A percentile compares a stretch with the other conserved stretches of the same genome.
Conservation (phyloP, 495 filamentous ascomycete genomes). For the Penicillium bialowiezense region DNA sequence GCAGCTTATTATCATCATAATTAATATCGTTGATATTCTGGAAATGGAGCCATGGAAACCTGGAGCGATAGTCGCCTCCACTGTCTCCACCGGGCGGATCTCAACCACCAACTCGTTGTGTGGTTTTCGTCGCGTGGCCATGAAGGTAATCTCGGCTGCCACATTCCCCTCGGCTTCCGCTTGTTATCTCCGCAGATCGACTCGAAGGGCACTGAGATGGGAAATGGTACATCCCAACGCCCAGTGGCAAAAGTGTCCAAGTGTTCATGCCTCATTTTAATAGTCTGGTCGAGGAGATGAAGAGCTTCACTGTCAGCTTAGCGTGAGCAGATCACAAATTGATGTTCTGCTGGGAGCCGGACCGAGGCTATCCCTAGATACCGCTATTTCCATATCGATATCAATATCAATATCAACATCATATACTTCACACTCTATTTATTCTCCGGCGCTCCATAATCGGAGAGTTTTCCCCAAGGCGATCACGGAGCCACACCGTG, state of each 20-base stretch:
- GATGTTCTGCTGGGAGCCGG: too few species aligned
- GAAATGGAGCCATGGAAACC: conserved; percentile 10
- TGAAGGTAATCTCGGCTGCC: background rate
- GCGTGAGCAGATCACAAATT: background rate
- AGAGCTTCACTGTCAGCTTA: background rate
- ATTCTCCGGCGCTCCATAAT: background rate
- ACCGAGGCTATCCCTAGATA: background rate
- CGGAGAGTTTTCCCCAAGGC: conserved; percentile 2
- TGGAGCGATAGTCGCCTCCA: conserved; percentile 24
- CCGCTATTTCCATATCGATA: background rate
- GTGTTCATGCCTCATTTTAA: too few species aligned
- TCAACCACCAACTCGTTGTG: conserved; percentile 14
- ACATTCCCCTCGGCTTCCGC: conserved; percentile 9
- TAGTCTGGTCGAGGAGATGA: background rate
- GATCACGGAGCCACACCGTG: conserved; percentile 2
- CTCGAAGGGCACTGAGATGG: conserved; percentile 1
- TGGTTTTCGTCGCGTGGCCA: conserved; percentile 11
- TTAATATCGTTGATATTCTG: conserved; percentile 8
- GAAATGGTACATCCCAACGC: background rate
- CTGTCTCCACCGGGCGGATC: conserved; percentile 23
- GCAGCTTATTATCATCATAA: too few species aligned
- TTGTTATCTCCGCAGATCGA: conserved; percentile 9
- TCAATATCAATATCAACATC: background rate
- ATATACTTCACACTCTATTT: background rate
- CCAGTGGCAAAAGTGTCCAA: too few species aligned